These are phyloP conservation scores for Amylocarpus encephaloides DNA, from an alignment of 2,329 filamentous ascomycete genomes.

Conservation along the genomic window DNA sequence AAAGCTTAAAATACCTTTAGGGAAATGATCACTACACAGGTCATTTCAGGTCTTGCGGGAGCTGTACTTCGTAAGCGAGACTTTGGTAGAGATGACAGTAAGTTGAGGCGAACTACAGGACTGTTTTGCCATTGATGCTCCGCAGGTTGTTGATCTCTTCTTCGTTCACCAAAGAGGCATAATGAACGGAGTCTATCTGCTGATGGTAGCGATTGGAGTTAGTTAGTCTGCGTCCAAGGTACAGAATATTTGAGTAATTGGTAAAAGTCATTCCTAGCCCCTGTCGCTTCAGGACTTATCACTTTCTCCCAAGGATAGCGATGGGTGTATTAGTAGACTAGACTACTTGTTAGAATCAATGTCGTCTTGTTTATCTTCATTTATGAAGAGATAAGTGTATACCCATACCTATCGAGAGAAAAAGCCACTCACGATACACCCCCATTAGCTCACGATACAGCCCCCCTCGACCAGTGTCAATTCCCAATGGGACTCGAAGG, in stretches of 20 bases:
- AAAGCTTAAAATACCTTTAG: constrained; percentile 34
- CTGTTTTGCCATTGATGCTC: neutral
- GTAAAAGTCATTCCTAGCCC: constrained; percentile 31
- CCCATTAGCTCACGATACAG: neutral
- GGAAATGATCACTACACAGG: constrained; percentile 40
- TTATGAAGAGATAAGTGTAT: constrained; percentile 38
- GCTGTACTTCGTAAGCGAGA: constrained; percentile 39
- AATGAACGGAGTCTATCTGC: constrained; percentile 43
- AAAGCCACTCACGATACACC: neutral
- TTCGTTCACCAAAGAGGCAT: constrained; percentile 42
- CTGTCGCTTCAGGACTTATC: constrained; percentile 36
- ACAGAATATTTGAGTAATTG: neutral
- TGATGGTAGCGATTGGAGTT: constrained; percentile 23
- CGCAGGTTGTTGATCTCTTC: constrained; percentile 39
- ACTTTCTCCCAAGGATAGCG: constrained; percentile 39
- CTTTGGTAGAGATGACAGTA: constrained; percentile 39
- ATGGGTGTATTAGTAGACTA: constrained; percentile 44
- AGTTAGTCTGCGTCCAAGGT: constrained; percentile 6
- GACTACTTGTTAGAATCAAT: constrained; percentile 35
- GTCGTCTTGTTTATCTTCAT: constrained; percentile 37
- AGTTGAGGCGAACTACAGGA: neutral
- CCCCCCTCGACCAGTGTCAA: neutral
- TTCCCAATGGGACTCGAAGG: neutral
- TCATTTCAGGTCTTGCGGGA: constrained; percentile 39
- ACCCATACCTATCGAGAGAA: neutral